These are phyloP conservation scores for Umbilicus rupestris DNA, from an alignment of 164 flowering plant genomes.

Conservation along the genomic window DNA sequence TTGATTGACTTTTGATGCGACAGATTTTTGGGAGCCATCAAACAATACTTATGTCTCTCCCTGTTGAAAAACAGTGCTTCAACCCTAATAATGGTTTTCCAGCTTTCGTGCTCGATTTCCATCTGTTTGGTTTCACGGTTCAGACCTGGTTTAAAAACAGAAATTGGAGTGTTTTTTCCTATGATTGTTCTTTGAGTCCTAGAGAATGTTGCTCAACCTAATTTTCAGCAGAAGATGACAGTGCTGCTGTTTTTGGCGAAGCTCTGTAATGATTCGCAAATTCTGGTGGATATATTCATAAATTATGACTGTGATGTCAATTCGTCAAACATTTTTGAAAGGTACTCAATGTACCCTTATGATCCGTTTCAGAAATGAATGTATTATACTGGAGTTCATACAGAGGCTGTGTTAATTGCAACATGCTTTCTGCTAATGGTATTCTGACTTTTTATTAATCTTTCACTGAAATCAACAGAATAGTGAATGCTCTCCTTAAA, in stretches of 20 bases:
- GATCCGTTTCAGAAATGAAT: neutral
- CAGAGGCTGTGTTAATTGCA: neutral
- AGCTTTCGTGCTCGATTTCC: slow-evolving; percentile 86
- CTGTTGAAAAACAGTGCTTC: slow-evolving; percentile 94
- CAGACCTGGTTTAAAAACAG: slow-evolving; percentile 82
- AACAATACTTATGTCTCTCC: slow-evolving; percentile 88
- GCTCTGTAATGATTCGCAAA: slow-evolving; percentile 73
- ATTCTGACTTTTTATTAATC: neutral
- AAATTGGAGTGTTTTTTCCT: slow-evolving; percentile 91
- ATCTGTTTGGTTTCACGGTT: slow-evolving; percentile 58
- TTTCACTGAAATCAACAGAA: slow-evolving; percentile 30
- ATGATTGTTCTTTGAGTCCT: slow-evolving; percentile 95
- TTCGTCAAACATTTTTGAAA: slow-evolving; percentile 92
- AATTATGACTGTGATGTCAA: slow-evolving; percentile 98
- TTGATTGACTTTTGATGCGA: slow-evolving; percentile 12
- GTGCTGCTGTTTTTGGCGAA: slow-evolving; percentile 78
- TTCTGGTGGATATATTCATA: slow-evolving; percentile 78
- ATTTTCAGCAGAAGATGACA: slow-evolving; percentile 94
- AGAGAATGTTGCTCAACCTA: slow-evolving; percentile 97
- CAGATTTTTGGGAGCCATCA: slow-evolving; percentile 87
- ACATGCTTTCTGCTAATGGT: neutral
- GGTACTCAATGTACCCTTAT: slow-evolving; percentile 34
- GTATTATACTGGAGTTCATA: neutral
- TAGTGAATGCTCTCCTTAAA: slow-evolving; percentile 99
- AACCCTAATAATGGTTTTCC: slow-evolving; percentile 91